Conservation (phyloP, 1,284 basidiomycete genomes). For the Hypsizygus ulmarius region DNA sequence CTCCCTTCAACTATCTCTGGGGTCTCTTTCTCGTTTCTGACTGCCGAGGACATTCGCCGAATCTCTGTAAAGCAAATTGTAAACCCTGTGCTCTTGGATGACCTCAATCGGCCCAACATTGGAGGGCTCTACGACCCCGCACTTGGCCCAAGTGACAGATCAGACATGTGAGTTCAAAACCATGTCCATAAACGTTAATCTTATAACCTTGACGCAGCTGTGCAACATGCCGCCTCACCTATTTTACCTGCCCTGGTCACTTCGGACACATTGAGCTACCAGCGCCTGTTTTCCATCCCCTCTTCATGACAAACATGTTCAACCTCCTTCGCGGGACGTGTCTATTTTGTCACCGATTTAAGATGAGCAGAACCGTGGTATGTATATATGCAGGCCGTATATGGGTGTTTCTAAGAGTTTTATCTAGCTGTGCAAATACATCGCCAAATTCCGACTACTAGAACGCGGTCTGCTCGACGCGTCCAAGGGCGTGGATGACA, state of each 20-base stretch:
- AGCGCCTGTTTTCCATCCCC: constrained; percentile 92
- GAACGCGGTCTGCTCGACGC: constrained; percentile 89
- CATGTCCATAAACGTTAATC: constrained; percentile 5
- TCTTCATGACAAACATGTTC: constrained; percentile 94
- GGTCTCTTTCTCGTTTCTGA: constrained; percentile 94
- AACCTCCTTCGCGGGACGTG: constrained; percentile 89
- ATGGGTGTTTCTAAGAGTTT: constrained; percentile 6
- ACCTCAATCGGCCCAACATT: constrained; percentile 87
- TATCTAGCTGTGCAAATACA: constrained; percentile 73
- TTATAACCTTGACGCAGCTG: constrained; percentile 56
- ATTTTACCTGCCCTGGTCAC: constrained; percentile 95
- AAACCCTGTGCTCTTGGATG: constrained; percentile 92
- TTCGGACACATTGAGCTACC: constrained; percentile 99
- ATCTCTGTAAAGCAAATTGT: constrained; percentile 97
- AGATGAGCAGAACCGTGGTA: constrained; percentile 76
- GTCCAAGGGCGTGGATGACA: constrained; percentile 73
- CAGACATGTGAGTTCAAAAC: constrained; percentile 78
- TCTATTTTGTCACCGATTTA: constrained; percentile 95
- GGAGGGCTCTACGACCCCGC: constrained; percentile 96
- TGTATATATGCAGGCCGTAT: constrained; percentile 29
- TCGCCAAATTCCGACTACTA: constrained; percentile 85
- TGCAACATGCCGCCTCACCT: constrained; percentile 88
- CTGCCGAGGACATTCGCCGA: constrained; percentile 85
- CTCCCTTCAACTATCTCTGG: constrained; percentile 82
- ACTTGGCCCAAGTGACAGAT: constrained; percentile 85